phyloP scores from a whole-genome alignment of 305 asterid species.

The Solanum hybrid region DNA sequence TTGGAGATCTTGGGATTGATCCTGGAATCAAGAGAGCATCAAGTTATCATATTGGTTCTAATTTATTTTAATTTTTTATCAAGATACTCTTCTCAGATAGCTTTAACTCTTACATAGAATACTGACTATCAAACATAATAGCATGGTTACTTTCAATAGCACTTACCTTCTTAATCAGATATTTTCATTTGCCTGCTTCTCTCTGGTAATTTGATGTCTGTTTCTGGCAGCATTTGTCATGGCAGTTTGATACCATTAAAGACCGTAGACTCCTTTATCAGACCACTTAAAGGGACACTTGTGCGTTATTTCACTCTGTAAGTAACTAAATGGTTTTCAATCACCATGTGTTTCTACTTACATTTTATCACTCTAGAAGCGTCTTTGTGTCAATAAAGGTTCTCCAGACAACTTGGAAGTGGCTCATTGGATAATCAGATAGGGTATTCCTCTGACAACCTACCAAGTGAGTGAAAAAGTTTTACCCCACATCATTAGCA shows the following conservation, averaged over 20 bases:
- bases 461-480: slow-evolving; percentile 3
- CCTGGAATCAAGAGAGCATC: neutral
- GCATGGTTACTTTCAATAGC: neutral
- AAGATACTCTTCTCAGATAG: neutral
- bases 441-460: neutral
- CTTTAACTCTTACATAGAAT: neutral
- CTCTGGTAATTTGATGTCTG: slow-evolving; percentile 13
- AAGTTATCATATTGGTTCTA: neutral
- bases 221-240: slow-evolving; percentile 39
- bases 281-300: slow-evolving; percentile 37
- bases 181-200: neutral
- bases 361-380: neutral
- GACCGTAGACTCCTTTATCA: slow-evolving; percentile 25
- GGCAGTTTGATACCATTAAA: slow-evolving; percentile 28
- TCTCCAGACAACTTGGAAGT: neutral
- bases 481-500: neutral
- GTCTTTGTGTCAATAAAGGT: slow-evolving; percentile 2
- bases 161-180: neutral
- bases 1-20: neutral
- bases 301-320: slow-evolving; percentile 45
- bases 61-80: neutral
- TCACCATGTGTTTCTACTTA: neutral
- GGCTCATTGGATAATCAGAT: neutral
- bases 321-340: slow-evolving; percentile 23
- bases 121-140: neutral